Conservation (phyloP, 768 basidiomycete genomes). For the Megacollybia marginata region DNA sequence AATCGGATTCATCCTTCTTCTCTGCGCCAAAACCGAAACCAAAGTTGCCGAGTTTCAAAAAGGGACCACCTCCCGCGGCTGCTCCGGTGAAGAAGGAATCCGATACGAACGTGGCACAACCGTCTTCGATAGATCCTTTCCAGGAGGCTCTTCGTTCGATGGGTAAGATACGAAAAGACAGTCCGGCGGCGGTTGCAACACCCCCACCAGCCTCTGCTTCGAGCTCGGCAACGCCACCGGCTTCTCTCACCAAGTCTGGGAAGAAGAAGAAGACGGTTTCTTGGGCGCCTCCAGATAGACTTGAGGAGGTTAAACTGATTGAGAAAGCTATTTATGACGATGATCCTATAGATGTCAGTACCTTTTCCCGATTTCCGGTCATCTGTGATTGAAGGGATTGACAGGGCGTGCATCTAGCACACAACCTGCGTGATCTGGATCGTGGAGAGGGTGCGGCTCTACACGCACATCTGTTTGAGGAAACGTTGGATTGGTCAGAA, state of each 20-base stretch:
- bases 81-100: slow-evolving; percentile 37
- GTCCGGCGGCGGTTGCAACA: slow-evolving; percentile 52
- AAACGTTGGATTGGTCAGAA: slow-evolving; percentile 81
- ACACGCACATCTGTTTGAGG: slow-evolving; percentile 79
- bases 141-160: slow-evolving; percentile 76
- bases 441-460: slow-evolving; percentile 81
- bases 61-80: slow-evolving; percentile 39
- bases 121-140: slow-evolving; percentile 74
- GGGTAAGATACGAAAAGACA: slow-evolving; percentile 49
- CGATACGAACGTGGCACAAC: slow-evolving; percentile 60
- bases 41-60: slow-evolving; percentile 82
- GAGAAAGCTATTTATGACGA: slow-evolving; percentile 86
- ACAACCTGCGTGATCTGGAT: slow-evolving; percentile 80
- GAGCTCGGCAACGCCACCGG: slow-evolving; percentile 5
- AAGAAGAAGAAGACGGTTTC: slow-evolving; percentile 74
- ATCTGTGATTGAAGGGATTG: slow-evolving; percentile 35
- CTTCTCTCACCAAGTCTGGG: slow-evolving; percentile 2
- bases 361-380: slow-evolving; percentile 30
- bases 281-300: slow-evolving; percentile 68
- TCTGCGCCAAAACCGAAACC: slow-evolving; percentile 81
- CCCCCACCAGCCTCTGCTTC: slow-evolving; percentile 34
- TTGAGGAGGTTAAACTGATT: slow-evolving; percentile 73
- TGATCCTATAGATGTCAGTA: slow-evolving; percentile 77
- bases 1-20: slow-evolving; percentile 85
- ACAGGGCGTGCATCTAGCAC: slow-evolving; percentile 66